Base-by-base conservation (phyloP, 495 filamentous ascomycete species). In the Hyphodiscus hymeniophilus region DNA sequence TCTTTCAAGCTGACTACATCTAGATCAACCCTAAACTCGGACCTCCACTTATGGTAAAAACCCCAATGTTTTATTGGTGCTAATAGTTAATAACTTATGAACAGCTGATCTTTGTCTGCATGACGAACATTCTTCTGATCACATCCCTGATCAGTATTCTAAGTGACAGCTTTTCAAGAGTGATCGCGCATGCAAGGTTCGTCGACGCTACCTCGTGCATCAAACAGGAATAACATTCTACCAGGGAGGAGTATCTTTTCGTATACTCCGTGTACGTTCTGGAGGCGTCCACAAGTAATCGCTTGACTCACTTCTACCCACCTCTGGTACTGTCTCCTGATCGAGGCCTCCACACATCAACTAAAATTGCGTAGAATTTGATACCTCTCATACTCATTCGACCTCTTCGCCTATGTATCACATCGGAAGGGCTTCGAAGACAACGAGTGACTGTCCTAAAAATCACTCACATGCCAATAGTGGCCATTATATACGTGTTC, bases 101-200 rank as follows among this genome's bases (percentile, higher is more conserved):
- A n/a, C 30, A 54, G 54, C 45, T 57, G 7, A 73, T 89, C 55
- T 95, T 95, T 59, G 77, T 95, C 24, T 84, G 75, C 26, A 73
- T 96, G 62, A 94, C 86, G 51, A 94, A 91, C 54, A 88, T 95
- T 46, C 73, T 95, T 12, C 72, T 96, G n/a, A 82, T 94, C 54
- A 92, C 90, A 32, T 91, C 86, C 13, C 70, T 95, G 48, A 92
- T 95, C 46, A 89, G 85, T 72, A 79, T 96, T 65, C 79, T 96
- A 53, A 91, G 85, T 55, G 90, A 94, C 71, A 88, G 81, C 60
- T 79, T 95, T 55, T 85, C 82, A 33, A 87, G 85, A 61, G 88
- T 96, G 61, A 70, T 82, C 69, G 65, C 63, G 7, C 69, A 77
- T 53, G 71, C 74, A 11, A 15, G 38, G 38, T 40, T 21, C 6